Base-by-base conservation (phyloP, 108 stramenopile species). In the Pseudonitzschia multiseries region DNA sequence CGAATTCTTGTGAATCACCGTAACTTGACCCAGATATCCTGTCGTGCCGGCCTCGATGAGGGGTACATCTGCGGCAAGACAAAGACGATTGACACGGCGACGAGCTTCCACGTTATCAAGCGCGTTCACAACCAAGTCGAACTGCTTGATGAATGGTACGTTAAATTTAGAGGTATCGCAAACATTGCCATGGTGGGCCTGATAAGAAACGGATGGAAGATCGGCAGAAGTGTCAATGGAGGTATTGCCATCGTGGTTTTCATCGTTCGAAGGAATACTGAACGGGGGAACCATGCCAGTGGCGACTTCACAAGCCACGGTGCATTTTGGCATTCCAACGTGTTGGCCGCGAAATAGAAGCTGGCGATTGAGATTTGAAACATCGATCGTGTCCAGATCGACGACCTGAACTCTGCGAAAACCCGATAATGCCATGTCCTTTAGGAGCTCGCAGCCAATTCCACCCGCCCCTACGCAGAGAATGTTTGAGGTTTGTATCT, bases 371-470 rank as follows among this genome's bases (percentile, higher is more conserved):
- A 99, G 80, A 81, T 99, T 99, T 56, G 94, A 95, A 21, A 99
- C 90, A 78, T 99, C 99, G 75, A 99, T 99, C 52, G 98, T 96
- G 73, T 99, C 99, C 46, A 99, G 72, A 84, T 99, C 99, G 72
- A 98, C 95, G 29, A 97, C 93, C 67, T 96, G 80, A 32, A 98
- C 93, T 61, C 93, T 69, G 12, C 83, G 84, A 83, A 98, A 97
- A 20, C 96, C 98, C 9, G 75, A 81, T 20, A 99, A 86, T 2
- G 98, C 96, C 27, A 99, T 89, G 80, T 98, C 92, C 79, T 99
- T 99, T 32, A 97, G 83, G 41, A 98, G 74, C 72, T 99, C 99
- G 77, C 98, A 99, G 2, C 99, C 99, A 71, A 99, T 95, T 53
- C 99, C 99, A 29, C 87, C 87, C 15, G 77, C 65, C 26, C 84